Conservation (phyloP, 345 rosid species). For the Adansonia digitata region DNA sequence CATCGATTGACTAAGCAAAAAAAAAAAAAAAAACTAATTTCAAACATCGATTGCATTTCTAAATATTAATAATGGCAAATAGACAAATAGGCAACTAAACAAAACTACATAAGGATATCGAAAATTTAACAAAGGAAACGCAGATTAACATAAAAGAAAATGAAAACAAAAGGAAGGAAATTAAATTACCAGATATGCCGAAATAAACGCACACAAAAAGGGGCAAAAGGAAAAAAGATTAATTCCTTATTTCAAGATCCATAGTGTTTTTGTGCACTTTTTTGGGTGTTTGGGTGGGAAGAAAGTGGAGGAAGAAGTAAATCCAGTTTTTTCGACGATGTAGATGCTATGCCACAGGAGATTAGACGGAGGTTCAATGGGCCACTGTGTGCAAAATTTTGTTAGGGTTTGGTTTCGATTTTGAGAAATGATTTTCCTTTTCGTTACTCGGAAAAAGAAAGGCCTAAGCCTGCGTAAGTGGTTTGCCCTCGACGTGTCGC, state of each 20-base stretch:
- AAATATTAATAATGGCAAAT: neutral
- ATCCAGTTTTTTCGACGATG: neutral
- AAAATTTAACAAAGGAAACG: neutral
- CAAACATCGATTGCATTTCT: neutral
- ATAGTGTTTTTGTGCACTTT: neutral
- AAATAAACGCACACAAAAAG: slow-evolving; percentile 16
- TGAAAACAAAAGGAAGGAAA: neutral
- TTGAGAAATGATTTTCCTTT: no score
- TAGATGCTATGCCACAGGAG: neutral
- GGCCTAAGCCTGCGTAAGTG: no score
- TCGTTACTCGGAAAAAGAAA: no score
- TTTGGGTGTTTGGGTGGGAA: neutral
- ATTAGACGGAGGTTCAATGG: neutral
- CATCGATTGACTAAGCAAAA: neutral
- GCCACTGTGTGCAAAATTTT: no score
- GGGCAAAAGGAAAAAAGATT: neutral
- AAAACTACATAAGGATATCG: neutral
- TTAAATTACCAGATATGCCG: slow-evolving; percentile 6
- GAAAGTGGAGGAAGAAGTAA: no score
- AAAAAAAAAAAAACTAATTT: neutral
- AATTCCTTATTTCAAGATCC: neutral
- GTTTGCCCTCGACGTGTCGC: no score
- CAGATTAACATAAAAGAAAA: neutral
- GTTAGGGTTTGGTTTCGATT: no score
- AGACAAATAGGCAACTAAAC: neutral